phyloP scores from a whole-genome alignment of 2,329 filamentous ascomycete species.

The Laburnicola sp. region DNA sequence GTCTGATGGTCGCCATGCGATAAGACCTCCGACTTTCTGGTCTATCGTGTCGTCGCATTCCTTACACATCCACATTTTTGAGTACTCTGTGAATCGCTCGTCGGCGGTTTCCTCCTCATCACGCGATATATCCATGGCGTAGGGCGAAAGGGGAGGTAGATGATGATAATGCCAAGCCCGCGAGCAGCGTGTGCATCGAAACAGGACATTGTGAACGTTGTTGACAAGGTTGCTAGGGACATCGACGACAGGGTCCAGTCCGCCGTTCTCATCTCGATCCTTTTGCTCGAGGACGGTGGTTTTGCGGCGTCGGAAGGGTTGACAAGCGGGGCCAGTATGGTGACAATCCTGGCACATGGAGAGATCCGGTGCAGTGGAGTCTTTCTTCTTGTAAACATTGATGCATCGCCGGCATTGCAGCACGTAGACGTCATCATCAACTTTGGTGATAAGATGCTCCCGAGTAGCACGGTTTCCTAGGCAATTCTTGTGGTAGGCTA shows the following conservation, averaged over 20 bases:
- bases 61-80: constrained; percentile 74
- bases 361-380: constrained; percentile 68
- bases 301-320: constrained; percentile 71
- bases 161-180: constrained; percentile 85
- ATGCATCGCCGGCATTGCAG: constrained; percentile 89
- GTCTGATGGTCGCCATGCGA: constrained; percentile 82
- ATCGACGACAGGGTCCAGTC: constrained; percentile 72
- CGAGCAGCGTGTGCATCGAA: constrained; percentile 77
- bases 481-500: constrained; percentile 80
- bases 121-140: constrained; percentile 49
- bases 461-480: constrained; percentile 72
- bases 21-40: constrained; percentile 71
- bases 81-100: constrained; percentile 72
- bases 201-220: constrained; percentile 74
- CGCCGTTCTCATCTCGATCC: constrained; percentile 75
- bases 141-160: constrained; percentile 60
- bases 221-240: constrained; percentile 70
- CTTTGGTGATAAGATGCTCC: constrained; percentile 89
- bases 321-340: constrained; percentile 67
- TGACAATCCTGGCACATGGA: constrained; percentile 73
- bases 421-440: constrained; percentile 75
- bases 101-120: constrained; percentile 57
- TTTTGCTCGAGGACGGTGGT: constrained; percentile 82
- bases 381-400: constrained; percentile 67
- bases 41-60: constrained; percentile 68